Evolutionary conservation across 495 filamentous ascomycete genomes (phyloP).

Genomic region (Podospora bellae-mahoneyi): DNA sequence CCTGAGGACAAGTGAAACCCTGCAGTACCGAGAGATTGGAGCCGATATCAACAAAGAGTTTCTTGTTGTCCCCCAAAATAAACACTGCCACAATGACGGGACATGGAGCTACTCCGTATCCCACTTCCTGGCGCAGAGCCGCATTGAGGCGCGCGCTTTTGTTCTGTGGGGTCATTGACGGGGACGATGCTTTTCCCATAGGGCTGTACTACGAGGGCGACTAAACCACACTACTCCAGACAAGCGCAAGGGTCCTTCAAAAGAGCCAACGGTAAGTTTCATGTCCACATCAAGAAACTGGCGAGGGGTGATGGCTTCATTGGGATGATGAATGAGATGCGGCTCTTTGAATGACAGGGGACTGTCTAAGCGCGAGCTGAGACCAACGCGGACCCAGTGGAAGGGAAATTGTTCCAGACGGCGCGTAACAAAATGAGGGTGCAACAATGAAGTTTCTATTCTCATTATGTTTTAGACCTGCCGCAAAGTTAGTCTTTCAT

Average conservation of each 20-base stretch:
- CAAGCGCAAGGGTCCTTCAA: not conserved
- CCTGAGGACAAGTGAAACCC: not conserved
- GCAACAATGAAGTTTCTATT: not conserved
- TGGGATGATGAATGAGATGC: not conserved
- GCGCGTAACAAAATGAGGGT: not conserved
- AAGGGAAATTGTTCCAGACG: not conserved
- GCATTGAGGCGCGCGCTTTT: slow-evolving; percentile 3
- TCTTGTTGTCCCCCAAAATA: not conserved
- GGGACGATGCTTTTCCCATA: not conserved
- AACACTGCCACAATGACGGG: not conserved
- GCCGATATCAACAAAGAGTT: slow-evolving; percentile 4
- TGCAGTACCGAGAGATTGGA: slow-evolving; percentile 1
- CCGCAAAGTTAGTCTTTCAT: not conserved
- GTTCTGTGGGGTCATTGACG: not conserved
- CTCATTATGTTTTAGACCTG: not conserved
- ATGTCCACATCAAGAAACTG: not conserved
- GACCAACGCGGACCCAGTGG: not conserved
- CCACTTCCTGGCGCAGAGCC: not conserved
- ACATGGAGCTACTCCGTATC: not conserved
- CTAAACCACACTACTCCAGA: not conserved
- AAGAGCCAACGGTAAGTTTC: not conserved
- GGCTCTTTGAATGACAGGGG: not conserved
- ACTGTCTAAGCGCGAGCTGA: not conserved
- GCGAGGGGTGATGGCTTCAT: not conserved
- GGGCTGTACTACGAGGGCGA: not conserved